Evolutionary conservation across 257 asterid species (phyloP), one percentile per base, ranked within the genome.

Genomic region (Echium plantagineum): DNA sequence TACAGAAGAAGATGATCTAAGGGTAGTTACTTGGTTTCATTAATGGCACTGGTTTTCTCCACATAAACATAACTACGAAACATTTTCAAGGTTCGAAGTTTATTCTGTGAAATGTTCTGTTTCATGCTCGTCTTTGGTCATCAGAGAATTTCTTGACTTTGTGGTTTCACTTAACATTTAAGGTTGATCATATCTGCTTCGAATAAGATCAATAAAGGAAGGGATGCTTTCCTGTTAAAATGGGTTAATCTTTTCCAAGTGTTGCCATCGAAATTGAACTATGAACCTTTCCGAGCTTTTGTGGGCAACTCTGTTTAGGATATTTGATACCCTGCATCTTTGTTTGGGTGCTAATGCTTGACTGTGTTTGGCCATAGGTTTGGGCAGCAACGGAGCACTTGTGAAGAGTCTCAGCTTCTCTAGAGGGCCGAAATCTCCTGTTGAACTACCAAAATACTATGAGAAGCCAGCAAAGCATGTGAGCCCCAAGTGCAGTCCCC

Each of bases 401-500:
- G 55, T 79, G 20, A 86, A 72, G 80, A 75, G 56, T 42, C 22
- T 75, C 72, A 73, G 66, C 67, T 49, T 70, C 21, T 58, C 82
- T 3, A 76, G 81, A 66, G 77, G 66, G 2, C 66, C 67, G 48
- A 81, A 48, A 70, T 72, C 74, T 16, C 77, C 72, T 0, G 60
- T 70, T 46, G 88, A 73, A 24, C 70, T 75, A n/a, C 51, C 71
- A 57, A 80, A 60, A 72, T 64, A 69, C 63, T 74, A 78, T 81
- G 96, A 81, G 82, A 85, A 79, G 77, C 90, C 91, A 24, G 83
- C 84, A 5, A 85, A 81, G 81, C 55, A 68, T 15, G 74, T 82
- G 31, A 75, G 76, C 76, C 78, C 95, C 5, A 85, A 62, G 58
- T 72, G 74, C 90, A 77, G 85, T 74, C 90, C 94, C 6, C 89